A percentile compares a stretch with the other conserved stretches of the same genome.
These are phyloP conservation scores for Digitaria exilis DNA, from an alignment of 202 grass and related monocot species.

Conservation along the genomic window DNA sequence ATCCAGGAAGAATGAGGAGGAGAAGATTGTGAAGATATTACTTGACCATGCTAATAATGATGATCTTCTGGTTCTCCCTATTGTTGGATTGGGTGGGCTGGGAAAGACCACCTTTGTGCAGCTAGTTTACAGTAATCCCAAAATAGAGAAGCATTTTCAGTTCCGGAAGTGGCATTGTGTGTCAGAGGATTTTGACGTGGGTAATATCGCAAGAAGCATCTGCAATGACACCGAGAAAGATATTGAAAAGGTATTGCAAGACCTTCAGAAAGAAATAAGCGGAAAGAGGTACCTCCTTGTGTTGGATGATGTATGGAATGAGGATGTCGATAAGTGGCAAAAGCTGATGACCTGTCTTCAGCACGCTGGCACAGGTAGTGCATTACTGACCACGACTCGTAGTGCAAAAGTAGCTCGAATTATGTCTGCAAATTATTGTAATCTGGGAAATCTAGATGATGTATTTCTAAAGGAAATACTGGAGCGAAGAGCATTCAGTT, in stretches of 20 bases:
- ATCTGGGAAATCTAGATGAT: background rate
- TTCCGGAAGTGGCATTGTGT: constrained; percentile 21
- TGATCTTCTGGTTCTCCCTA: background rate
- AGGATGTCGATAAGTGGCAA: constrained; percentile 27
- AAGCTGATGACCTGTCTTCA: constrained; percentile 30
- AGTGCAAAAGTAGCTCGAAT: background rate
- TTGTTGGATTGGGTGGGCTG: constrained; percentile 2
- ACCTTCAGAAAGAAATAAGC: constrained; percentile 21
- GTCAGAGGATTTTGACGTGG: constrained; percentile 23
- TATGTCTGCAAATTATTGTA: background rate
- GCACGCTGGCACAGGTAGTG: background rate
- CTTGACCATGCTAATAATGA: background rate
- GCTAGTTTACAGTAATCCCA: background rate
- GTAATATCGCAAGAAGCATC: background rate
- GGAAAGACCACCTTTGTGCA: constrained; percentile 30
- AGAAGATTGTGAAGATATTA: constrained; percentile 11
- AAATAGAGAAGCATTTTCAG: constrained; percentile 14
- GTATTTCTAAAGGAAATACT: constrained; percentile 29
- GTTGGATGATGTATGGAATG: constrained; percentile 56
- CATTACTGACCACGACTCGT: background rate
- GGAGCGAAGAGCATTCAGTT: constrained; percentile 34
- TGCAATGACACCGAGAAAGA: background rate
- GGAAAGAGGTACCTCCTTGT: constrained; percentile 38
- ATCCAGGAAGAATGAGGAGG: background rate
- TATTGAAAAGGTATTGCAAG: constrained; percentile 13